Base-by-base conservation (phyloP, 2,329 filamentous ascomycete genomes). In the Aspergillus udagawae region DNA sequence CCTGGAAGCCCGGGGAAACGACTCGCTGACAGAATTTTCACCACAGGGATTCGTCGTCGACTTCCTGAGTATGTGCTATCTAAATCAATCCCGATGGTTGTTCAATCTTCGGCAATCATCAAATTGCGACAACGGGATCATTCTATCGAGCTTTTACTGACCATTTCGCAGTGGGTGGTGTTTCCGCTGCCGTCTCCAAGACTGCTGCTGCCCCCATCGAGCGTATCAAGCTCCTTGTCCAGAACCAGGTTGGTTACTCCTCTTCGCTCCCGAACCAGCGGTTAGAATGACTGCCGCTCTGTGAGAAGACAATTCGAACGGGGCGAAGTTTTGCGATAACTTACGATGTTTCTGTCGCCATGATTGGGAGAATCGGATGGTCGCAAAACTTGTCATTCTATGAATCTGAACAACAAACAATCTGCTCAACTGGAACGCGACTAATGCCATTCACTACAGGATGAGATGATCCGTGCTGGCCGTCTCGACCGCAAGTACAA, bases 151-250 rank as follows among this genome's bases (percentile, higher is more conserved):
- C 21, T 20, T 12, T 58, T 68, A 74, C 81, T 83, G 74, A 82
- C 75, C 54, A 59, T 67, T 70, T 69, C 72, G 76, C 72, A 96
- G 92, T 99, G 94, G 94, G 94, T 89, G 94, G 94, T 97, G 89
- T 99, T 73, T 97, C 94, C 77, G 94, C 94, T 82, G 94, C 94
- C 82, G 92, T 99, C 89, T 99, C 94, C 80, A 99, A 99, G 92
- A 99, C 94, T 72, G 94, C 94, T 77, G 94, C 94, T 79, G 94
- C 94, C 83, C 94, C 94, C 83, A 99, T 99, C 75, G 94, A 99
- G 92, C 94, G 94, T 92, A 89, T 99, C 84, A 99, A 99, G 92
- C 94, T 99, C 78, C 91, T 99, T 77, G 95, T 99, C 85, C 94
- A 99, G 87, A 99, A 99, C 86, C 94, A 99, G 90, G 92, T 96